Conservation (phyloP, 2,329 filamentous ascomycete species). For the Leptographium galeiforme region DNA sequence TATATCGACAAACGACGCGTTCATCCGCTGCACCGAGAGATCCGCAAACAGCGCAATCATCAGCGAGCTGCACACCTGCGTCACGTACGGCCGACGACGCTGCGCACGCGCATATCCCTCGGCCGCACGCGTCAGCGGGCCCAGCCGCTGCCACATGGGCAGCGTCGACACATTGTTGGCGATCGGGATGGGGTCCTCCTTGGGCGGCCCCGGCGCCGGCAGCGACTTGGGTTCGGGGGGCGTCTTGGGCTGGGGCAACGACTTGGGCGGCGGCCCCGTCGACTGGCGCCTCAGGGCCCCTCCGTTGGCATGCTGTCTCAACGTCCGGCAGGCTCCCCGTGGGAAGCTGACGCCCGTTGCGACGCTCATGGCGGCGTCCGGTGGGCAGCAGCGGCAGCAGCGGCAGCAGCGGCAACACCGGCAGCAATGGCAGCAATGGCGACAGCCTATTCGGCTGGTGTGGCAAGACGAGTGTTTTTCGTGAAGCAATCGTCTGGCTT, state of each 20-base stretch:
- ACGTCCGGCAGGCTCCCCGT: too few species aligned
- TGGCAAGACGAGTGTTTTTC: too few species aligned
- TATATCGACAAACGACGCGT: conserved; percentile 22
- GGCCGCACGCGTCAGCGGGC: conserved; percentile 38
- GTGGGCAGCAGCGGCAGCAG: too few species aligned
- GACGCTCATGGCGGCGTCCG: too few species aligned
- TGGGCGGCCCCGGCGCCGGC: conserved; percentile 10
- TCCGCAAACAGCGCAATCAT: conserved; percentile 71
- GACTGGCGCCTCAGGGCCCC: not conserved
- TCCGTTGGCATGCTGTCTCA: not conserved
- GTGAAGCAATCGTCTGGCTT: too few species aligned
- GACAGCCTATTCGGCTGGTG: too few species aligned
- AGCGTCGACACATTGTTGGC: conserved; percentile 27
- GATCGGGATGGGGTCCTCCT: conserved; percentile 26
- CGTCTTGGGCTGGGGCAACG: not conserved
- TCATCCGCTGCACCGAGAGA: conserved; percentile 60
- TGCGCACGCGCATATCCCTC: conserved; percentile 59
- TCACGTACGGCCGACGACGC: conserved; percentile 58
- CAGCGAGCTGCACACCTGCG: conserved; percentile 63
- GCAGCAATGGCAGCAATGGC: too few species aligned
- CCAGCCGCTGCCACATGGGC: conserved; percentile 43
- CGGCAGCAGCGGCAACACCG: too few species aligned
- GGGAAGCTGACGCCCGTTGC: too few species aligned
- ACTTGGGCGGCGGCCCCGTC: not conserved
- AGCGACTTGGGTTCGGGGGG: conserved; percentile 1